A percentile compares a stretch with the other conserved stretches of the same genome.
Evolutionary conservation across 352 stramenopile genomes (phyloP).

Genomic region (Globisporangium paroecandrum): DNA sequence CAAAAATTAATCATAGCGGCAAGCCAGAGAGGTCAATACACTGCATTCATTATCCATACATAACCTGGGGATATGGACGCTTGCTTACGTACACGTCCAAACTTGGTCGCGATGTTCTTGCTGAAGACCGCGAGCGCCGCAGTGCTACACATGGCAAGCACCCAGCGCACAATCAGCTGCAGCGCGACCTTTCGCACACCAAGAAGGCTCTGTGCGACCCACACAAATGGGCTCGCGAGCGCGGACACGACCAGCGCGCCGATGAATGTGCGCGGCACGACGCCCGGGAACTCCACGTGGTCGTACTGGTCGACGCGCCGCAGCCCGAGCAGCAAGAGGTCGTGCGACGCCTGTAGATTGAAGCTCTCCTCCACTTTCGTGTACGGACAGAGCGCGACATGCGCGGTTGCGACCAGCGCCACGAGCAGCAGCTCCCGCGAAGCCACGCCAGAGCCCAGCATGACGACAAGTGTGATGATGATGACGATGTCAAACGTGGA

Average conservation of each 20-base stretch:
- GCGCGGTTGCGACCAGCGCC: constrained; percentile 32
- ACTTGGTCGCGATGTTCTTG: constrained; percentile 45
- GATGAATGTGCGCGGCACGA: constrained; percentile 97
- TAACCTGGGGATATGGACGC: too few species aligned
- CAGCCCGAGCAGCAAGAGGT: constrained; percentile 86
- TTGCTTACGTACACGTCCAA: constrained; percentile 37
- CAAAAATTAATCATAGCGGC: not conserved
- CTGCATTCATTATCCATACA: not conserved
- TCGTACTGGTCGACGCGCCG: constrained; percentile 82
- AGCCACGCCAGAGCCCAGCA: not conserved
- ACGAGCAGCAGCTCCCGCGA: constrained; percentile 7
- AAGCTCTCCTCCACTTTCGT: constrained; percentile 98
- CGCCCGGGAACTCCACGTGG: constrained; percentile 96
- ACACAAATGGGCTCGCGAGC: constrained; percentile 41
- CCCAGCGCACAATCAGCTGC: constrained; percentile 57
- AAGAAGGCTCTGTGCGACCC: constrained; percentile 19
- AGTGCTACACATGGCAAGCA: constrained; percentile 59
- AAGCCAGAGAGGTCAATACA: not conserved
- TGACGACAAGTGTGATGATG: not conserved
- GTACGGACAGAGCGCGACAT: constrained; percentile 64
- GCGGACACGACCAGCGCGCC: constrained; percentile 71
- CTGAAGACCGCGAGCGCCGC: constrained; percentile 61
- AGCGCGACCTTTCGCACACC: constrained; percentile 45
- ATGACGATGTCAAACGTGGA: not conserved
- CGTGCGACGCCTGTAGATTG: constrained; percentile 97